Evolutionary conservation across 306 rosid genomes (phyloP), one percentile per base, ranked within the genome.

Genomic region (Lathyrus sativus): DNA sequence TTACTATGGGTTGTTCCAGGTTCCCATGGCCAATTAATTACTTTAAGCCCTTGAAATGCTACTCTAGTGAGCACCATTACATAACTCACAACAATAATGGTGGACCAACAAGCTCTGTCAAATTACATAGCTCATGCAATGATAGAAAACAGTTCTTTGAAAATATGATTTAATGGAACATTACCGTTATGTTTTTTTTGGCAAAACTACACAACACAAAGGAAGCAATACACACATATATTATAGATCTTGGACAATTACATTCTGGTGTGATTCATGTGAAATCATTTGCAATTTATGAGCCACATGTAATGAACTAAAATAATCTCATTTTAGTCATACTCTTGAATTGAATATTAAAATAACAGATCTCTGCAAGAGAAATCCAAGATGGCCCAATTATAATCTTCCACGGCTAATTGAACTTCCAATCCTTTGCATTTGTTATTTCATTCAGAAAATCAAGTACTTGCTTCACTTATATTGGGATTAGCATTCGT

Each of bases 401-500:
- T 33, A 57, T 50, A 55, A 66, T n/a, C 73, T 44, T 13, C 58
- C 45, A 55, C 28, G 9, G 70, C 39, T 75, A 15, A 50, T 39
- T 51, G 48, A 39, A 39, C 58, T 60, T 18, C 24, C 15, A 75
- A 37, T 26, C 26, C 68, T 51, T 64, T 35, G 15, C 45, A 67
- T 35, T 56, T 13, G 57, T 51, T 44, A 67, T 62, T 42, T 22
- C 67, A 77, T 62, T 50, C 59, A 49, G 69, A 76, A 62, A 65
- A 51, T 67, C 5, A 14, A 42, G 62, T 14, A 67, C 38, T 75
- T 67, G 48, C 44, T 66, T 26, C 63, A 63, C 35, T 57, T 59
- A 71, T 39, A 59, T 38, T 46, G 62, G 48, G 39, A 22, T 22
- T 22, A 22, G 24, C 24, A 22, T 22, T 22, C 2, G 24, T 22